A percentile compares a stretch with the other conserved stretches of the same genome.
phyloP scores from a whole-genome alignment of 2,329 filamentous ascomycete species.

The Penicillium expansum region DNA sequence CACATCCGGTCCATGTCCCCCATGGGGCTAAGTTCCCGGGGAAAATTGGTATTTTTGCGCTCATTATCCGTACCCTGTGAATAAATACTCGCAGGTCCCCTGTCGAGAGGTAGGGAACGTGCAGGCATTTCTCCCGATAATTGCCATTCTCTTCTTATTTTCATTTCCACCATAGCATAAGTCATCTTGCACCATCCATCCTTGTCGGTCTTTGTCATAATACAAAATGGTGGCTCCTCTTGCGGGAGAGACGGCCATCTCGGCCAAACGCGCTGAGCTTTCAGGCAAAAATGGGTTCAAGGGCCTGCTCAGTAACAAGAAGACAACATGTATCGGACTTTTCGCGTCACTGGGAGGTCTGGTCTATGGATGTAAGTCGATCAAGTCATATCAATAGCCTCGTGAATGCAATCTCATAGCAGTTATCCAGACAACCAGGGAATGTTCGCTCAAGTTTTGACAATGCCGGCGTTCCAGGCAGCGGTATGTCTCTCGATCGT shows the following conservation, averaged over 20 bases:
- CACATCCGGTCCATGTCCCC: not conserved
- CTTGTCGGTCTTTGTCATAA: not conserved
- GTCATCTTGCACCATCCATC: not conserved
- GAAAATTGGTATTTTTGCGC: not conserved
- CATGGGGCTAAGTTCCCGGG: conserved; percentile 7
- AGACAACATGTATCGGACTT: conserved; percentile 55
- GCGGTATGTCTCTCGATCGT: conserved; percentile 42
- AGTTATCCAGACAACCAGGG: conserved; percentile 62
- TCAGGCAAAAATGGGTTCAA: conserved; percentile 44
- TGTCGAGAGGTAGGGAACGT: not conserved
- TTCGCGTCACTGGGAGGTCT: conserved; percentile 55
- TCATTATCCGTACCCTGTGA: conserved; percentile 7
- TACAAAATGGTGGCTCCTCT: conserved; percentile 15
- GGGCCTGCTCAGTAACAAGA: conserved; percentile 53
- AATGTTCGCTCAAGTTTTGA: conserved; percentile 68
- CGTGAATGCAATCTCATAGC: not conserved
- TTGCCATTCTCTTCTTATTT: not conserved
- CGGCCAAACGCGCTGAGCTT: conserved; percentile 35
- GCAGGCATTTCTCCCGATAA: not conserved
- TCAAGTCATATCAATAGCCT: not conserved
- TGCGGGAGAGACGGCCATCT: conserved; percentile 26
- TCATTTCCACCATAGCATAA: not conserved
- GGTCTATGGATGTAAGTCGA: conserved; percentile 56
- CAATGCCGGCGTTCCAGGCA: conserved; percentile 48
- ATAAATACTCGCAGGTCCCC: conserved; percentile 12